Evolutionary conservation across 352 stramenopile genomes (phyloP), one percentile per base, ranked within the genome.

Genomic region (Globisporangium heterothallicum): DNA sequence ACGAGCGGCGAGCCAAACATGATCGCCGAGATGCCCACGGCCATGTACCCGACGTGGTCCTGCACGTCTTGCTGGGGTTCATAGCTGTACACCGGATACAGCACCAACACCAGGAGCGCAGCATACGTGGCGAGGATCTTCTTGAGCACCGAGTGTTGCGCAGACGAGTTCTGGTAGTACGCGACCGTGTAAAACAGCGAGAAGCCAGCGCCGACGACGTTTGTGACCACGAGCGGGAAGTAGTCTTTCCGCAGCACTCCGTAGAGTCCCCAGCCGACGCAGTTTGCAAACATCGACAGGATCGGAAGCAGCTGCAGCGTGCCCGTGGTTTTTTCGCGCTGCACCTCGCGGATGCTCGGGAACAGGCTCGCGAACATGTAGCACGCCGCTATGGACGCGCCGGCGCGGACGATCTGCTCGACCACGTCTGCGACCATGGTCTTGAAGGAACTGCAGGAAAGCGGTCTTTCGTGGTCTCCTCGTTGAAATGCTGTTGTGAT

Each of bases 1-100:
- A 72, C 64, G 13, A 88, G 63, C 50, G 76, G 76, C 36, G 74
- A 86, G 22, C 56, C 74, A 48, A 84, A 79, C 71, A 88, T 88
- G 50, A 91, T 59, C 7, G 66, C 59, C 5, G 69, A 74, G 47
- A 83, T 65, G 19, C 53, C 63, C 36, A 91, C 78, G 8, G 73
- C 70, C 12, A 78, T 21, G 58, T 76, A 80, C 5, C 79, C 79
- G 7, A 91, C 61, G 42, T 69, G 59, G 24, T 68, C 45, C 25
- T 82, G 49, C 4, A 85, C 58, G 30, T 50, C 40, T 12, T 48
- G 29, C n/a, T 36, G 42, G 18, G 61, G 46, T 36, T 70, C 58
- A 16, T 51, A 49, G 26, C 51, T 64, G 16, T 63, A 64, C 19
- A 80, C 55, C 6, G 71, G 67, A 45, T 69, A 67, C 4, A 79